Percentiles rank a stretch among this genome's conserved stretches.
phyloP scores from a whole-genome alignment of 164 flowering plant species.

The Buxus sempervirens region DNA sequence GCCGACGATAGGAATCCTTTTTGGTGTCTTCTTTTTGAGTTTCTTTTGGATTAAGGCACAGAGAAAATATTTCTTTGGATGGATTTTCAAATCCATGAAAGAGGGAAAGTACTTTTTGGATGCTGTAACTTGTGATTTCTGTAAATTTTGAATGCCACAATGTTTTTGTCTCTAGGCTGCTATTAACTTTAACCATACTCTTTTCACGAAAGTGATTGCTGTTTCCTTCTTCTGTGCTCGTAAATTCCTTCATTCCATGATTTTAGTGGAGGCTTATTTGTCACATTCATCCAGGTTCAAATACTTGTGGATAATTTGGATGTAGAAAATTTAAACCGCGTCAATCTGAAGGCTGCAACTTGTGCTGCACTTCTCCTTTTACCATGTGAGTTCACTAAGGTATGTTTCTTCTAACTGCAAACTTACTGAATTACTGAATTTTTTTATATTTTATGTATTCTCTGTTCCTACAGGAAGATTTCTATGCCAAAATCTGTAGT shows the following conservation, averaged over 20 bases:
- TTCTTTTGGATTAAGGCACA: too few species aligned
- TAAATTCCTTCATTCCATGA: not conserved
- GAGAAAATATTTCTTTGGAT: too few species aligned
- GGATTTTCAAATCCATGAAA: too few species aligned
- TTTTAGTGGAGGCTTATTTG: not conserved
- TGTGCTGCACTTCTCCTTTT: conserved; percentile 88
- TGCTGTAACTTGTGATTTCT: too few species aligned
- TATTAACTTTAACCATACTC: not conserved
- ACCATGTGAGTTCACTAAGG: conserved; percentile 82
- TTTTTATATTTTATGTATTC: not conserved
- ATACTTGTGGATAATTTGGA: conserved; percentile 65
- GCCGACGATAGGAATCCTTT: too few species aligned
- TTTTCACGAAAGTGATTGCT: not conserved
- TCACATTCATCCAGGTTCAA: conserved; percentile 46
- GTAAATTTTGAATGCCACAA: not conserved
- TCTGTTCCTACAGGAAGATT: conserved; percentile 60
- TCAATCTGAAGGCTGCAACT: conserved; percentile 69
- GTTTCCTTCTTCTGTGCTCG: not conserved
- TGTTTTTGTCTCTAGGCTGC: not conserved
- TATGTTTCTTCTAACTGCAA: conserved; percentile 21
- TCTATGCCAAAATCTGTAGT: conserved; percentile 85
- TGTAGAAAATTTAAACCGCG: conserved; percentile 44
- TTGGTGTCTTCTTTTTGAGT: too few species aligned
- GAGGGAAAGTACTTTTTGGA: too few species aligned
- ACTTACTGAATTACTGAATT: not conserved